These are phyloP conservation scores for Rhizopus microsporus DNA, from an alignment of 371 early-diverging fungal genomes.

Conservation along the genomic window DNA sequence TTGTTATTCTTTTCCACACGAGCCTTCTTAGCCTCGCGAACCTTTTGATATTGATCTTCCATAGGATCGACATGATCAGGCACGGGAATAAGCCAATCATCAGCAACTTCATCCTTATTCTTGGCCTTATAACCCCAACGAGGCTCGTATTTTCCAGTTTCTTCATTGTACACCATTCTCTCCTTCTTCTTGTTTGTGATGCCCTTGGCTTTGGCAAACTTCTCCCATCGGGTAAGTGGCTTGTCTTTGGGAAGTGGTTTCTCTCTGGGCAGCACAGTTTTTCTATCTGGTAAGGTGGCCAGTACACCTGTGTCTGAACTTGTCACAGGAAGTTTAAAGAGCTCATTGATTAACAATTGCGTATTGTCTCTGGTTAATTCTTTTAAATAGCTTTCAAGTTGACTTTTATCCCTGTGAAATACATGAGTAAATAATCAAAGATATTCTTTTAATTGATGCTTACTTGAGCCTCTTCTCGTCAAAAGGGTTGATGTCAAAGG, in stretches of 20 bases:
- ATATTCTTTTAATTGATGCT: conserved; percentile 9
- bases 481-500: conserved; percentile 81
- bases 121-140: conserved; percentile 91
- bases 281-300: conserved; percentile 78
- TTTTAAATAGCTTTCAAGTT: conserved; percentile 64
- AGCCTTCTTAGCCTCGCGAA: conserved; percentile 81
- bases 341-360: conserved; percentile 86
- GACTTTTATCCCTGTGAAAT: conserved; percentile 14
- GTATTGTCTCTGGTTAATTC: conserved; percentile 80
- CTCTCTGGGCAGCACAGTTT: conserved; percentile 79
- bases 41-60: conserved; percentile 82
- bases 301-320: conserved; percentile 76
- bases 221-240: conserved; percentile 97
- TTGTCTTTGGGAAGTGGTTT: conserved; percentile 91
- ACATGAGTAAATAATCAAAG: background rate
- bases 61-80: conserved; percentile 80
- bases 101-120: conserved; percentile 60
- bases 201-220: conserved; percentile 98
- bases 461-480: conserved; percentile 65
- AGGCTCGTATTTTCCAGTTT: conserved; percentile 82
- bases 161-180: conserved; percentile 88
- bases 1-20: conserved; percentile 85
- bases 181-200: conserved; percentile 90
- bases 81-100: conserved; percentile 94
- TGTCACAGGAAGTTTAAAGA: conserved; percentile 81